Evolutionary conservation across 2,329 filamentous ascomycete species (phyloP), one percentile per base, ranked within the genome.

Genomic region (Macrophomina tecta): DNA sequence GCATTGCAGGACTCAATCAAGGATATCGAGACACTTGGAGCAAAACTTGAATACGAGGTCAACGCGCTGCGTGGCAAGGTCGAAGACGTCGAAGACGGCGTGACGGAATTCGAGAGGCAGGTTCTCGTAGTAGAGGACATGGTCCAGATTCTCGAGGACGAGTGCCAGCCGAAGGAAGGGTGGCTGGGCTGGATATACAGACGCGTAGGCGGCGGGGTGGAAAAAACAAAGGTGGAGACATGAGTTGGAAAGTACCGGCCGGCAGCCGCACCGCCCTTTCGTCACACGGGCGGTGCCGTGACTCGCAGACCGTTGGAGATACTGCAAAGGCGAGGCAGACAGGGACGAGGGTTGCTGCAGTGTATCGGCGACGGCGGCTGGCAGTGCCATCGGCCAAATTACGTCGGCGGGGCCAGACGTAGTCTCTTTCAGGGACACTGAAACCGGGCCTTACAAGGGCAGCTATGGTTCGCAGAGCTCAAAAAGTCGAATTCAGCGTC

Each of bases 1-100:
- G 84, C 86, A 63, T 82, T 97, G 45, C 87, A 86, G 4, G 92
- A 95, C 74, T 85, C 86, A 16, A 83, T 93, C 68, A 90, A 90
- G 76, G 91, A 95, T 69, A 84, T 97, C 14, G 93, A 97, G 76
- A 86, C 90, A 28, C 82, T 96, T 46, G 88, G 90, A 2, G 92
- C 93, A 23, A 94, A 94, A 78, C 83, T 98, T 65, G 94, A 98
- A 73, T 98, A 98, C 78, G 94, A 97, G 81, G 90, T 97, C 69
- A 87, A 90, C 68, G 88, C 89, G 16, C 82, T 98, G n/a, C 84
- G 89, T 58, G 88, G 89, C 56, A 93, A 93, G 73, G 90, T 97
- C 9, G 86, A 91, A 72, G 94, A 98, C 74, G 91, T 97, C 8
- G 93, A 97, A 74, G 91, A 93, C 69, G 91, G 91, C 0, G 88